Base-by-base conservation (phyloP, 2,329 filamentous ascomycete species). In the Calonectria ilicicola region DNA sequence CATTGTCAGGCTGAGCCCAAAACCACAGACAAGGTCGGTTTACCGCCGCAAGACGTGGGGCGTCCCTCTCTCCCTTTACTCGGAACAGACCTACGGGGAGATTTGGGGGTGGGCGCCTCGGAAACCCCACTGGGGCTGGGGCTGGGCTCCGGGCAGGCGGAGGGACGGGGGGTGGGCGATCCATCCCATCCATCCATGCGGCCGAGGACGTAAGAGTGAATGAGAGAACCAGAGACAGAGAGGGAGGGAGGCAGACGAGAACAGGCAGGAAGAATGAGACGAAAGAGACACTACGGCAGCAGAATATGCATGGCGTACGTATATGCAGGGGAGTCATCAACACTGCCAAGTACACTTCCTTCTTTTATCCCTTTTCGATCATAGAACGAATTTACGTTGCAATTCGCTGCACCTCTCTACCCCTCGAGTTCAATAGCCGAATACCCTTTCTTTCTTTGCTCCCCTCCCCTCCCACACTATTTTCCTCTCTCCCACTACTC, bases 61-160 rank as follows among this genome's bases (percentile, higher is more conserved):
- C 32, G n/a, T 14, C 42, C 27, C 40, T 47, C 19, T 53, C 66
- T 42, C 62, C 8, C n/a, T 38, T 27, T 44, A 26, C 62, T 70
- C 68, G 68, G 68, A 70, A 71, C 64, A 46, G 46, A 42, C 65
- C 42, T 42, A 64, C 26, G 56, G 44, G 56, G 42, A 69, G 46
- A 69, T 64, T 65, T 44, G 64, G 69, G 69, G 26, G 63, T 47
- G 69, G 63, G 67, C 49, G 49, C 29, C 29, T 68, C 44, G 40
- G 62, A 27, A 67, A 69, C 62, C 70, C 70, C 70, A 70, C 70
- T 66, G n/a, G 60, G 51, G 29, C 46, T 65, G 44, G 56, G 27
- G 49, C 42, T 35, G 74, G 70, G 51, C 71, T 69, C 78, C 78
- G 78, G 78, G 78, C 78, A 79, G 78, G 73, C 76, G 78, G 78